Evolutionary conservation across 2,329 filamentous ascomycete genomes (phyloP), one percentile per base, ranked within the genome.

Genomic region (Akanthomyces muscarius): DNA sequence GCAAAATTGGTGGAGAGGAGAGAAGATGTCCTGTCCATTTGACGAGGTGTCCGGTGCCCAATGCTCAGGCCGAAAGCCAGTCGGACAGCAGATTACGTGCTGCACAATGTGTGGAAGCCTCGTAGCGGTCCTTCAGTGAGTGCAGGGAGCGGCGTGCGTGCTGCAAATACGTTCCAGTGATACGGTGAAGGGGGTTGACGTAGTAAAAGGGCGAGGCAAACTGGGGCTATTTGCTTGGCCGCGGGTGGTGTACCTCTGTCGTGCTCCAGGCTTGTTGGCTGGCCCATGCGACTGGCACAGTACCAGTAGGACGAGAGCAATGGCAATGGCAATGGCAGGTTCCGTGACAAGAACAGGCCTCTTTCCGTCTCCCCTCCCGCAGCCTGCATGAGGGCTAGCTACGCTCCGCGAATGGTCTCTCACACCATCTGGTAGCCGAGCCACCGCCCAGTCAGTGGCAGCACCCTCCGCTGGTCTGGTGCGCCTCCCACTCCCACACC

Each of bases 381-480:
- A 23, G 58, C 5, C 58, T 61, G 58, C 58, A 61, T 61, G 38
- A 61, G 11, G 18, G 55, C 44, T 48, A 41, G 36, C 18, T 25
- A 16, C 23, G 16, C 23, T 44, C 54, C 28, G 30, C 25, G 52
- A 54, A 54, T 54, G 36, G 42, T 47, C 47, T 51, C 33, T 51
- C 56, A 60, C 56, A 60, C 56, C 56, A 60, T 60, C 47, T 60
- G 36, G 21, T 60, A 60, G 56, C 56, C 56, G 47, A 60, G 47
- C 56, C 56, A 60, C 56, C 47, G 30, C 30, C 33, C 44, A 59
- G 44, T 33, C 42, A 58, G 30, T 42, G 45, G 33, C 45, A 30
- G 28, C 36, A 44, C 44, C 38, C 58, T 42, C 47, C 36, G 21
- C 48, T 41, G n/a, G 30, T 18, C n/a, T 55, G 28, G 51, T 48